phyloP scores from a whole-genome alignment of 2,329 filamentous ascomycete genomes.

The Alternaria angustiovoidea region DNA sequence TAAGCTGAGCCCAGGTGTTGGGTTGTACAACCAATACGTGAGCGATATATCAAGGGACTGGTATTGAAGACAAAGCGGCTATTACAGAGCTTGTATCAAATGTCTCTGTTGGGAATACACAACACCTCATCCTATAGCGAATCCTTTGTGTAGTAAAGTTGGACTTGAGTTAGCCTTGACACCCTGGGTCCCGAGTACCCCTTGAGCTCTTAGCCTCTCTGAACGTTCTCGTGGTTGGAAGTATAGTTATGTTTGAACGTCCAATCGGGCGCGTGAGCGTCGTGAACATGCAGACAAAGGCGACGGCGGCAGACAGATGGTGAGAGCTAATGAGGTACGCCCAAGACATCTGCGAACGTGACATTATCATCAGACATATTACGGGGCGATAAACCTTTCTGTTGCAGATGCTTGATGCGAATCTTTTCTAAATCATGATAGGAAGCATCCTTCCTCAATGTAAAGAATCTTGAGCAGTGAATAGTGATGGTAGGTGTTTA shows the following conservation, averaged over 20 bases:
- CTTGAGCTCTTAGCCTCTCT: background rate
- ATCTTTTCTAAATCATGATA: background rate
- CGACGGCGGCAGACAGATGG: background rate
- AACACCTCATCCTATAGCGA: background rate
- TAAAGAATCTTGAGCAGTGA: background rate
- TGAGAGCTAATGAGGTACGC: background rate
- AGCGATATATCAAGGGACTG: background rate
- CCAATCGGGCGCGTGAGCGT: slow-evolving; percentile 7
- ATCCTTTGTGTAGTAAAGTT: background rate
- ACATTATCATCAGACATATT: background rate
- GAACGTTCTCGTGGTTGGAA: background rate
- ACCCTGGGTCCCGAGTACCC: background rate
- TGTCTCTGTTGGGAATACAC: background rate
- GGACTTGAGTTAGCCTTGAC: background rate
- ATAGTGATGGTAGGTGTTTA: background rate
- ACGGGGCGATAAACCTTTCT: background rate
- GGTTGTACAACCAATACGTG: slow-evolving; percentile 9
- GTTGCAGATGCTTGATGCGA: background rate
- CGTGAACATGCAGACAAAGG: background rate
- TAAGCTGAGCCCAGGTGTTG: slow-evolving; percentile 19
- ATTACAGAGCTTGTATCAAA: background rate
- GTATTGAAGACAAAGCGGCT: background rate
- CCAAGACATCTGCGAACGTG: background rate
- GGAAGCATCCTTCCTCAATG: background rate
- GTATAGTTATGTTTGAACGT: background rate